Base-by-base conservation (phyloP, 148 eudicot species). In the Amaranthus hypochondriacus region DNA sequence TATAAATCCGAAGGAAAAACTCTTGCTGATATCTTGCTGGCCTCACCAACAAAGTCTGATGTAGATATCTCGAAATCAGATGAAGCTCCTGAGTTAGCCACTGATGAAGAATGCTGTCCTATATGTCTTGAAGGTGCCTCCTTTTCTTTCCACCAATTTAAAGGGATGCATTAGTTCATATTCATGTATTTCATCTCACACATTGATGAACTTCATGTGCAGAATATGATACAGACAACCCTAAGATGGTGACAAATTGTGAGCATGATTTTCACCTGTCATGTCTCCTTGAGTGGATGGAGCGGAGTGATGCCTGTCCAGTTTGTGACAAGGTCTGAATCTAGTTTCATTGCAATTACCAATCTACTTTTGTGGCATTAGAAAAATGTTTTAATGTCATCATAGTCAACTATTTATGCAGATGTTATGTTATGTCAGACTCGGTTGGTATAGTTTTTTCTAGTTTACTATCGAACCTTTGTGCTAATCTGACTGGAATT, bases 221-320 rank as follows among this genome's bases (percentile, higher is more conserved):
- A 93, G 98, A 84, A 60, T 93, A 90, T 73, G 89, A 89, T 79
- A 75, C 77, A 14, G 89, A 88, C 77, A 93, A 93, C 76, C 98
- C 94, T 28, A 91, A 78, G 82, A 85, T 87, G 77, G 70, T 83
- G 67, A 85, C 98, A 0, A 85, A 82, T 68, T 91, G 96, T 83
- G 89, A 87, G 71, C 98, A 93, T 83, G 87, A 86, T 64, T 93
- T 90, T 86, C 98, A 93, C 75, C 84, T 93, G 59, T 90, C 98
- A 43, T 93, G 97, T 86, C 89, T 93, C 57, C 92, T 91, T 62
- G 98, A 93, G 77, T 93, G 98, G 98, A 91, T 91, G 98, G 98
- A 91, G 79, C 87, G 98, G 89, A 93, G 98, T 79, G 86, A 87
- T 84, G 85, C 86, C 39, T 91, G 98, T 69, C 98, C 98, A 63